Evolutionary conservation across 2,329 filamentous ascomycete species (phyloP).

Genomic region (Truncatella angustata): DNA sequence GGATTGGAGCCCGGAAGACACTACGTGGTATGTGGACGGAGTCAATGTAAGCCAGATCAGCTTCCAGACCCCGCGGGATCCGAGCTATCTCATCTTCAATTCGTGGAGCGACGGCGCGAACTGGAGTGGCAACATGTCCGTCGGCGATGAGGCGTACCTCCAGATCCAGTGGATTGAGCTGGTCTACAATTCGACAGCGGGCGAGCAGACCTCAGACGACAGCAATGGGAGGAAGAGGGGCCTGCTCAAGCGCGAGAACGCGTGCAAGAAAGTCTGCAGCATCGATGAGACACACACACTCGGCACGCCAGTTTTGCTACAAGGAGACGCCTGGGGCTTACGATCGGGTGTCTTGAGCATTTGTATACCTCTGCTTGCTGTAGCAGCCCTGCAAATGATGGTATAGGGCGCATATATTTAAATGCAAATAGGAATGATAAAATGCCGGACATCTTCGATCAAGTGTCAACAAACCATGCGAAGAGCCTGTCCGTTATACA

Average conservation of each 20-base stretch:
- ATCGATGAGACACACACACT: conserved; percentile 30
- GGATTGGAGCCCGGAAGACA: conserved; percentile 56
- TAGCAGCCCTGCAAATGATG: background rate
- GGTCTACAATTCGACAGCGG: conserved; percentile 46
- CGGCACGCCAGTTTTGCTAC: conserved; percentile 32
- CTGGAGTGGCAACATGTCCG: conserved; percentile 59
- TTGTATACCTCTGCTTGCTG: background rate
- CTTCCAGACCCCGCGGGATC: conserved; percentile 53
- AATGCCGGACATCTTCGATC: too few species aligned
- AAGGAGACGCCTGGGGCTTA: background rate
- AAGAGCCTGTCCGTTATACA: too few species aligned
- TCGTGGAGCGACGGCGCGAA: conserved; percentile 59
- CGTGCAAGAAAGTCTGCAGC: conserved; percentile 28
- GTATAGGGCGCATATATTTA: too few species aligned
- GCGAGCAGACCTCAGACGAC: conserved; percentile 4
- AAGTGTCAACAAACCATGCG: too few species aligned
- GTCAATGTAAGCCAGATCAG: conserved; percentile 46
- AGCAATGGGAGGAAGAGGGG: background rate
- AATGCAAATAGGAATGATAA: too few species aligned
- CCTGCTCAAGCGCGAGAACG: background rate
- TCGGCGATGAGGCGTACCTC: conserved; percentile 47
- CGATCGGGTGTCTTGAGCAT: background rate
- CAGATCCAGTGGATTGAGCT: conserved; percentile 65
- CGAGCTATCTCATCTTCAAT: conserved; percentile 54
- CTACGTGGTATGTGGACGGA: conserved; percentile 56